These are phyloP conservation scores for Neurospora terricola DNA, from an alignment of 495 filamentous ascomycete genomes.

Conservation along the genomic window DNA sequence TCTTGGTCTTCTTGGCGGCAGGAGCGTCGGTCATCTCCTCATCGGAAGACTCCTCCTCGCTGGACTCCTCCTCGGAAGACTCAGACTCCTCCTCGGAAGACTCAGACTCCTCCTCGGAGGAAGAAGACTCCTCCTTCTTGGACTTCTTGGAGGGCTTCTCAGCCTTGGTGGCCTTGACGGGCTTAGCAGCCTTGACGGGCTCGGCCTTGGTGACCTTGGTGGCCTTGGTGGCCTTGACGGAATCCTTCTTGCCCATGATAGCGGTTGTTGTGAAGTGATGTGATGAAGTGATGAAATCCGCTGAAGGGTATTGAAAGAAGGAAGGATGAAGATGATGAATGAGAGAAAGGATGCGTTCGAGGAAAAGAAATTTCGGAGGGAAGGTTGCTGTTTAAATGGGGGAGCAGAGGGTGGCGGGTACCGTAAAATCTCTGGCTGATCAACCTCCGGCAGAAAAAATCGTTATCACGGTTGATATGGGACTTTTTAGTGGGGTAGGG, in stretches of 20 bases:
- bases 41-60: constrained; percentile 27
- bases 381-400: constrained; percentile 13
- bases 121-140: constrained; percentile 13
- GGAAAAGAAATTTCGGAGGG: constrained; percentile 6
- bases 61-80: constrained; percentile 24
- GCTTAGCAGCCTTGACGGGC: constrained; percentile 23
- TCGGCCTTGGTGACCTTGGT: constrained; percentile 29
- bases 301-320: constrained; percentile 9
- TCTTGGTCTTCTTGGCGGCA: constrained; percentile 26
- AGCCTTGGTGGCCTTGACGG: constrained; percentile 36
- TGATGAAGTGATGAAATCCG: constrained; percentile 7
- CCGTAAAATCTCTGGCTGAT: not conserved
- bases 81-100: constrained; percentile 8
- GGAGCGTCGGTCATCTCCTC: constrained; percentile 41
- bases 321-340: constrained; percentile 10
- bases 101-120: constrained; percentile 2
- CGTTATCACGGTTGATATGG: constrained; percentile 8
- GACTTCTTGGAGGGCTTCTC: constrained; percentile 12
- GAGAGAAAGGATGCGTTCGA: constrained; percentile 3
- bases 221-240: constrained; percentile 36
- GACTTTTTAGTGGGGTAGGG: constrained; percentile 9
- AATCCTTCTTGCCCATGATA: constrained; percentile 50
- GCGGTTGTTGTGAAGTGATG: constrained; percentile 6
- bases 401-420: constrained; percentile 17
- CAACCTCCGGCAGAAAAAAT: constrained; percentile 3